Evolutionary conservation across 1,284 basidiomycete species (phyloP).

Genomic region (Cutaneotrichosporon sp.): DNA sequence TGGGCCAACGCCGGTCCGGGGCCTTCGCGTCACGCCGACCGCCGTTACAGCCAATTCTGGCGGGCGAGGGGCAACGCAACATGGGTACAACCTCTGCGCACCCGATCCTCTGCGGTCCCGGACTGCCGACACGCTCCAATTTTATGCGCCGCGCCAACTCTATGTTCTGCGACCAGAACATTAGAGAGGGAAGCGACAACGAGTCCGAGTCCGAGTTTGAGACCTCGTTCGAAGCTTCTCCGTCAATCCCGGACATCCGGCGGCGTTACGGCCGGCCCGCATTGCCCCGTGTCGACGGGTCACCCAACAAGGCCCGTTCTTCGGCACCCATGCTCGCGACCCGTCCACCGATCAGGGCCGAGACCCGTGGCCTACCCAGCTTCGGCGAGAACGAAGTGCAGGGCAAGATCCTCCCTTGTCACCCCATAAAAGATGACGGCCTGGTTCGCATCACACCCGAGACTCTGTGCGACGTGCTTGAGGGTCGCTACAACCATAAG

Average conservation of each 20-base stretch:
- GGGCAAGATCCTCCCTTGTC: constrained; percentile 92
- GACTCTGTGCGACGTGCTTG: constrained; percentile 75
- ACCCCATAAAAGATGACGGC: constrained; percentile 89
- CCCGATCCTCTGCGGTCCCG: constrained; percentile 42
- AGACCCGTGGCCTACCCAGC: constrained; percentile 61
- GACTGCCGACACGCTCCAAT: constrained; percentile 13
- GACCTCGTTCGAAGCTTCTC: constrained; percentile 37
- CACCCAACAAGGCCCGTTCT: constrained; percentile 10
- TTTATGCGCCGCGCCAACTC: constrained; percentile 52
- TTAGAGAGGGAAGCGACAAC: constrained; percentile 35
- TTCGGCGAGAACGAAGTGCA: constrained; percentile 90
- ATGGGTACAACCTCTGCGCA: constrained; percentile 41
- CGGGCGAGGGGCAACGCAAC: constrained; percentile 22
- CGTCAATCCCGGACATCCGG: constrained; percentile 34
- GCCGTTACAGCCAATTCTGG: constrained; percentile 26
- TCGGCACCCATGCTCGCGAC: neutral
- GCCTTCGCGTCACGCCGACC: constrained; percentile 36
- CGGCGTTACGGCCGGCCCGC: constrained; percentile 29
- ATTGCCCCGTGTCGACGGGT: constrained; percentile 11
- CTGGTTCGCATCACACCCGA: constrained; percentile 81
- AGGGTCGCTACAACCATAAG: constrained; percentile 65
- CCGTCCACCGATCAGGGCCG: constrained; percentile 18
- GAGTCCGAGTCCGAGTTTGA: constrained; percentile 46
- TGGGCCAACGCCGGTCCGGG: constrained; percentile 32
- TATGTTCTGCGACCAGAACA: constrained; percentile 43